Base-by-base conservation (phyloP, 148 eudicot genomes). In the Heliosperma pusillum region DNA sequence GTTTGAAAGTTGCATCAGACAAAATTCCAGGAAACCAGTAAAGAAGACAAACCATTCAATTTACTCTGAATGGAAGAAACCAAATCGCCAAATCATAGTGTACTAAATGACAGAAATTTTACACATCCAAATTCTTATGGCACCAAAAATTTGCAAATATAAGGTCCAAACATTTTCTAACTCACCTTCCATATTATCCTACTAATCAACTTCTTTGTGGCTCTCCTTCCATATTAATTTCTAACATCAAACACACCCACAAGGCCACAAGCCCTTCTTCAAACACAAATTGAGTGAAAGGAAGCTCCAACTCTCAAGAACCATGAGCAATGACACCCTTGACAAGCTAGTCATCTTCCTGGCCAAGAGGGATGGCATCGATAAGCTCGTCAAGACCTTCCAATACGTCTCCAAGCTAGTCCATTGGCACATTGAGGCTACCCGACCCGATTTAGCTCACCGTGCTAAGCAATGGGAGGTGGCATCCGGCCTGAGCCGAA, bases 341-440 rank as follows among this genome's bases (percentile, higher is more conserved):
- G 98, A 94, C 86, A 94, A 92, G 86, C 81, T 94, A 27, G 93
- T 94, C 15, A 84, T 90, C 83, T 92, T 92, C 90, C 80, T 94
- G 29, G 98, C 98, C 27, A 94, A 94, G 74, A 83, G 97, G 56
- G 98, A 94, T 66, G 98, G 97, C 75, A 94, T 92, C 15, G 98
- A 94, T 89, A 94, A 94, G 82, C 91, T 92, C 9, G 98, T 94
- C 74, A 94, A 92, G 85, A 94, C 98, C 42, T 94, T 89, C 82
- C 98, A 94, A 63, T 94, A 94, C 50, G 93, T 90, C 40, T 90
- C 97, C 72, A 95, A 95, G 80, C 88, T 95, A 21, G 78, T 83
- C 65, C 91, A 90, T 78, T 92, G 87, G 89, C 97, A 86, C 13
- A 58, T 63, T 10, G 93, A 92, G 21, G 22, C 77, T 0, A 63